phyloP scores from a whole-genome alignment of 805 yeast genomes.

The Teunomyces funiuensis region DNA sequence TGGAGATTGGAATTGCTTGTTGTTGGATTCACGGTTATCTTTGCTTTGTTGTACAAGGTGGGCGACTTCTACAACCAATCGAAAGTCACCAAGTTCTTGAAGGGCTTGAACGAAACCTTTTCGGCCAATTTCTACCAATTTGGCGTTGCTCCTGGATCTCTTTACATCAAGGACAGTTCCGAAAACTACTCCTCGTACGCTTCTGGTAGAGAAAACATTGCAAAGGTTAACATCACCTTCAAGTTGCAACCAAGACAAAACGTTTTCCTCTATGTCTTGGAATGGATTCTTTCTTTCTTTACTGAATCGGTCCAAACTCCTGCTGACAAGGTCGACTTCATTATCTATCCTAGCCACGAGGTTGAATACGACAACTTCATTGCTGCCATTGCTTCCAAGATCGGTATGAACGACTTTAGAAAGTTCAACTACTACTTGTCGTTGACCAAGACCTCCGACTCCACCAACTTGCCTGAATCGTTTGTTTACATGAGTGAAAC shows the following conservation, averaged over 20 bases:
- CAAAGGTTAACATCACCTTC: constrained; percentile 58
- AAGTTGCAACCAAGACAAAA: constrained; percentile 80
- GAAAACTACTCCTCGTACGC: constrained; percentile 73
- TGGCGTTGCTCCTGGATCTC: constrained; percentile 51
- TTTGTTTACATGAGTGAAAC: constrained; percentile 89
- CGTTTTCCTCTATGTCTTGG: constrained; percentile 63
- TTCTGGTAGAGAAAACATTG: constrained; percentile 81
- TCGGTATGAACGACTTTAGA: constrained; percentile 75
- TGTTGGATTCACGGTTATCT: constrained; percentile 47
- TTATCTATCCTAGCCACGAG: constrained; percentile 53
- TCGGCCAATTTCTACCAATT: constrained; percentile 74
- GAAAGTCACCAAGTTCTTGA: constrained; percentile 54
- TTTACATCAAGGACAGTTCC: constrained; percentile 60
- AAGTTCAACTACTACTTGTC: constrained; percentile 78
- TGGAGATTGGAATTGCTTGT: constrained; percentile 76
- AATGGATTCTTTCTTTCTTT: constrained; percentile 57
- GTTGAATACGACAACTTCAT: constrained; percentile 67
- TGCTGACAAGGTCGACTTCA: constrained; percentile 60
- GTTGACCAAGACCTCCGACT: constrained; percentile 78
- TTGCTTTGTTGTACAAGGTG: constrained; percentile 49
- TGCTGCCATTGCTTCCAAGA: constrained; percentile 82
- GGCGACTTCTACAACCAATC: constrained; percentile 63
- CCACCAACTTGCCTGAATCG: constrained; percentile 64
- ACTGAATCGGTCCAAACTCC: constrained; percentile 55
- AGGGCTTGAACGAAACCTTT: constrained; percentile 51